phyloP scores from a whole-genome alignment of 306 rosid genomes.

The Fragaria nilgerrensis region DNA sequence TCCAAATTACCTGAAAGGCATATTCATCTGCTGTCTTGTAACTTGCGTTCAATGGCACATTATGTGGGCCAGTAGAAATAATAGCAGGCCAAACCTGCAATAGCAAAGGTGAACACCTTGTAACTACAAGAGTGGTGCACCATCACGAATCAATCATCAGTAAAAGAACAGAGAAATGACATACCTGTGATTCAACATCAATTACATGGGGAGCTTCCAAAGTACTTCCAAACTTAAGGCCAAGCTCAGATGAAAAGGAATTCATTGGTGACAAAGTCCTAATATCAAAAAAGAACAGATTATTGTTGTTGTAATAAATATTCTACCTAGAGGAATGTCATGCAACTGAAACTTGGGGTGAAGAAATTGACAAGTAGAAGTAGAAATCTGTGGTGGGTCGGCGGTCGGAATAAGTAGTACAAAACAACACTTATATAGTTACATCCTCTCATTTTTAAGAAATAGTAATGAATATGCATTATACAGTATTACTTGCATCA shows the following conservation, averaged over 20 bases:
- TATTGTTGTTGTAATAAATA: conserved; percentile 1
- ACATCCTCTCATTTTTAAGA: neutral
- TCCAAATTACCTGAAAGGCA: conserved; percentile 71
- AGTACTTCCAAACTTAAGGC: conserved; percentile 76
- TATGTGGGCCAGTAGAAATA: conserved; percentile 76
- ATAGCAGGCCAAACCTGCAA: conserved; percentile 90
- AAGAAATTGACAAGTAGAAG: neutral
- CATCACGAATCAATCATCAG: conserved; percentile 22
- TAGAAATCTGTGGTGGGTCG: neutral
- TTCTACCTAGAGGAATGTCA: neutral
- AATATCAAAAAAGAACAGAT: conserved; percentile 26
- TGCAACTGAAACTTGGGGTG: neutral
- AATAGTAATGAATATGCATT: neutral
- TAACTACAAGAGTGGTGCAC: conserved; percentile 29
- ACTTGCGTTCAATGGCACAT: conserved; percentile 85
- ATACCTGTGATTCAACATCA: conserved; percentile 81
- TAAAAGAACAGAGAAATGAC: conserved; percentile 20
- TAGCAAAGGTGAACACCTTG: conserved; percentile 28
- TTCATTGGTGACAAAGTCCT: conserved; percentile 93
- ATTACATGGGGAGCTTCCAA: conserved; percentile 96
- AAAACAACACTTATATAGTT: neutral
- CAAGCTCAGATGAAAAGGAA: conserved; percentile 95
- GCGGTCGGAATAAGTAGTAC: too few species aligned
- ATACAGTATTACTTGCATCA: neutral
- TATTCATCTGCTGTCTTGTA: conserved; percentile 85